These are phyloP conservation scores for Cryphonectria parasitica DNA, from an alignment of 2,329 filamentous ascomycete genomes.

Conservation along the genomic window DNA sequence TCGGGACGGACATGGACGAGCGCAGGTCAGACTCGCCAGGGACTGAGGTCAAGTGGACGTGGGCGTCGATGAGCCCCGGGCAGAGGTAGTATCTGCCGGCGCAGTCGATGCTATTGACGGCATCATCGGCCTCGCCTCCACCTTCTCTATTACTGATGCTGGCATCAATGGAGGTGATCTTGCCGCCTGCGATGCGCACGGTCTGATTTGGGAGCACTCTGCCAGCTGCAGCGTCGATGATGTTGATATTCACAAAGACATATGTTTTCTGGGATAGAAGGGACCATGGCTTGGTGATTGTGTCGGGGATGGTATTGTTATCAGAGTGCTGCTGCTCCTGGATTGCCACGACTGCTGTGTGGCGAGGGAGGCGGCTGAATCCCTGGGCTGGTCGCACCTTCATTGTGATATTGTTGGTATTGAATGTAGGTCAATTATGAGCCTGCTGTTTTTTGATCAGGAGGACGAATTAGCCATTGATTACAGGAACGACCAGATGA, in stretches of 20 bases:
- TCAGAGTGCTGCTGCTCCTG: not conserved
- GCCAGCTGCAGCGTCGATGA: conserved; percentile 46
- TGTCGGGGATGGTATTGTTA: conserved; percentile 12
- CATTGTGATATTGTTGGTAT: not conserved
- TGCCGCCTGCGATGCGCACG: conserved; percentile 42
- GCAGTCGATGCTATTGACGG: conserved; percentile 42
- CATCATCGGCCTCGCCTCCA: not conserved
- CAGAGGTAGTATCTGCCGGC: conserved; percentile 47
- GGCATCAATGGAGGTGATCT: conserved; percentile 37
- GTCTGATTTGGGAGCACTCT: conserved; percentile 35
- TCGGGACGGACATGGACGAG: conserved; percentile 41
- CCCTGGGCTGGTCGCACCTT: not conserved
- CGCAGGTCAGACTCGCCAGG: conserved; percentile 46
- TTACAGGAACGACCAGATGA: too few species aligned
- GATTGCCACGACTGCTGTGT: not conserved
- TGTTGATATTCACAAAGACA: conserved; percentile 47
- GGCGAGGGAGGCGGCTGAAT: not conserved
- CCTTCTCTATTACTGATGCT: not conserved
- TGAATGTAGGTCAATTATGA: not conserved
- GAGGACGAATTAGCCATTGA: too few species aligned
- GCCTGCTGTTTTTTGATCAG: too few species aligned
- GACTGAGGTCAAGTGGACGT: conserved; percentile 51
- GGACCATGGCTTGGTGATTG: conserved; percentile 42
- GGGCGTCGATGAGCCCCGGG: conserved; percentile 56
- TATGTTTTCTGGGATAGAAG: conserved; percentile 38